Percentiles rank a stretch among this genome's conserved stretches.
Conservation (phyloP, 1,284 basidiomycete species). For the Rhodotorula glutinis region DNA sequence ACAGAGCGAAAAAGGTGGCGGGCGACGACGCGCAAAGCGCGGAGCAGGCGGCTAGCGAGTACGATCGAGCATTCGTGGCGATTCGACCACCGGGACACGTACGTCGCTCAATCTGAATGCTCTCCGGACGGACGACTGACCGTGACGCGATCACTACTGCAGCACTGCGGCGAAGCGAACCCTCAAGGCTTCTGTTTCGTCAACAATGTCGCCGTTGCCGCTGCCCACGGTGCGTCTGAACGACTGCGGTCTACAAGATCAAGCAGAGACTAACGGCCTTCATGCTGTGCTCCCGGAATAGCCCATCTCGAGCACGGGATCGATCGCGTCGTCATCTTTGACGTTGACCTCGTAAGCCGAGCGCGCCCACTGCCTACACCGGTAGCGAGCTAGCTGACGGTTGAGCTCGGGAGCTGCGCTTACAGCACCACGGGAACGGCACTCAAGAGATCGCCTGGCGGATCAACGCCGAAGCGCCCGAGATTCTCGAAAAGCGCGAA, state of each 20-base stretch:
- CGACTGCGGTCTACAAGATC: too few relatives aligned
- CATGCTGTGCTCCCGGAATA: too few relatives aligned
- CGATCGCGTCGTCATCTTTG: slow-evolving; percentile 77
- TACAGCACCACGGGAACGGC: slow-evolving; percentile 64
- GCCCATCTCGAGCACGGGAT: slow-evolving; percentile 76
- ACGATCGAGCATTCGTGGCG: slow-evolving; percentile 68
- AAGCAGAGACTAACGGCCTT: too few relatives aligned
- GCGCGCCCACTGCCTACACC: too few relatives aligned
- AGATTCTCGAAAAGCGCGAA: slow-evolving; percentile 44
- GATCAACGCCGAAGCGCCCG: slow-evolving; percentile 81
- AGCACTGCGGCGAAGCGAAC: slow-evolving; percentile 82
- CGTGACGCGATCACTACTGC: background rate
- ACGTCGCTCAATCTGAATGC: background rate
- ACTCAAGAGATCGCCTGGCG: slow-evolving; percentile 88
- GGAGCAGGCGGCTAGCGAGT: slow-evolving; percentile 5
- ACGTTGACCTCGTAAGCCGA: slow-evolving; percentile 75
- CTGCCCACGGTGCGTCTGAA: slow-evolving; percentile 80
- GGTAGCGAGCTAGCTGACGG: too few relatives aligned
- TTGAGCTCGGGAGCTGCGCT: too few relatives aligned
- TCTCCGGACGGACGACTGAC: background rate
- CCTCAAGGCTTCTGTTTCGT: slow-evolving; percentile 86
- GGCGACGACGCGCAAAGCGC: background rate
- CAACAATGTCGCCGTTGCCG: slow-evolving; percentile 86
- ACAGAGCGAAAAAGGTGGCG: background rate
- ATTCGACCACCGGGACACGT: slow-evolving; percentile 75